Percentiles rank a stretch among this genome's conserved stretches.
These are phyloP conservation scores for Lachnellula occidentalis DNA, from an alignment of 2,329 filamentous ascomycete genomes.

Conservation along the genomic window DNA sequence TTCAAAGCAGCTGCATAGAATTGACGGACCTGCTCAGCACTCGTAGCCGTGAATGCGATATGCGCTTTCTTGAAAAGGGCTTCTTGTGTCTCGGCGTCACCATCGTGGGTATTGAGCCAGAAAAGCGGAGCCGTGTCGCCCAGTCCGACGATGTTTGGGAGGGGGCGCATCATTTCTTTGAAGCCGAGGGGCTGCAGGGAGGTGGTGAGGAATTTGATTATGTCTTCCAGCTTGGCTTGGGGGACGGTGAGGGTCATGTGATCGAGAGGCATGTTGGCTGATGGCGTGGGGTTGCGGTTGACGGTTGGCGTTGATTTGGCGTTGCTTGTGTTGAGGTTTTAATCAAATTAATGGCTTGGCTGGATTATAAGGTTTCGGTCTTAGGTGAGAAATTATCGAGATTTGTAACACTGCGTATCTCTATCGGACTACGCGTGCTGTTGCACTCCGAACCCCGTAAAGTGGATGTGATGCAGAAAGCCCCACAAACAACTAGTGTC, in stretches of 20 bases:
- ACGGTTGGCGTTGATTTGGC: not conserved
- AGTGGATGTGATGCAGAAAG: too few relatives aligned
- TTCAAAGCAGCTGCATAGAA: slow-evolving; percentile 14
- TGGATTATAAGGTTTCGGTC: too few relatives aligned
- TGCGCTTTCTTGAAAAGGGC: slow-evolving; percentile 6
- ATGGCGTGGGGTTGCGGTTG: not conserved
- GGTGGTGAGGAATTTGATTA: slow-evolving; percentile 13
- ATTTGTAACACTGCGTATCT: too few relatives aligned
- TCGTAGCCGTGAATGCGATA: slow-evolving; percentile 15
- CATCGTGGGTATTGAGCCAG: slow-evolving; percentile 7
- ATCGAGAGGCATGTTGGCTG: slow-evolving; percentile 12
- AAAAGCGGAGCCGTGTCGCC: slow-evolving; percentile 12
- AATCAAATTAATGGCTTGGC: not conserved
- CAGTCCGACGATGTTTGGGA: slow-evolving; percentile 11
- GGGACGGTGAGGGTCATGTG: slow-evolving; percentile 13
- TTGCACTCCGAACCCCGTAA: too few relatives aligned
- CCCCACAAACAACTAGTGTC: too few relatives aligned
- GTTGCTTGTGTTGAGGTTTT: not conserved
- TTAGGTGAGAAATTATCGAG: too few relatives aligned
- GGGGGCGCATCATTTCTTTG: slow-evolving; percentile 12
- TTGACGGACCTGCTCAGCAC: slow-evolving; percentile 14
- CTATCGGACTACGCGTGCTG: too few relatives aligned
- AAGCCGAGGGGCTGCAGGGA: slow-evolving; percentile 11
- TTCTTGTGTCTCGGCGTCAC: not conserved
- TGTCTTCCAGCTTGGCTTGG: slow-evolving; percentile 6